Base-by-base conservation (phyloP, 2,329 filamentous ascomycete species). In the Fusarium heterosporum region DNA sequence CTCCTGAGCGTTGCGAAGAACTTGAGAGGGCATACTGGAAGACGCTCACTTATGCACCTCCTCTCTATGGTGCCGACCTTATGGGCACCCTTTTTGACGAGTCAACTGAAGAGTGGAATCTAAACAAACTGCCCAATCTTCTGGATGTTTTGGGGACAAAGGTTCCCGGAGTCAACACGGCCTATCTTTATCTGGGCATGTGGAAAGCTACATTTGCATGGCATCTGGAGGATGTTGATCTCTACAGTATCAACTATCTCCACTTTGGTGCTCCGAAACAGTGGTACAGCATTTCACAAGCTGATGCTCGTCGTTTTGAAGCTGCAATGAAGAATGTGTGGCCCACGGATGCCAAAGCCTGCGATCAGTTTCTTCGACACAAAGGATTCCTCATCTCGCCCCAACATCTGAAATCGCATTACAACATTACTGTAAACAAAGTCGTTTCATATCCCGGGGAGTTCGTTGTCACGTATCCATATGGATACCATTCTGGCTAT, bases 161-260 rank as follows among this genome's bases (percentile, higher is more conserved):
- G 72, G 93, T 99, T 10, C 96, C 96, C 4, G 96, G 96, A 69
- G 96, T 99, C 75, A 99, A 99, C 75, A 99, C 95, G 3, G 95
- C 96, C 3, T 99, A 99, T 75, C 87, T 99, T 3, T 99, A 99
- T 75, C 85, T 99, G 61, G 96, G 96, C 41, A 99, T 99, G 96
- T 99, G 96, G 96, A 98, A 98, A 79, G 95, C 96, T 13, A 98
- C 96, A 0, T 99, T 99, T 77, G 96, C 96, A 10, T 99, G 96
- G 96, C 96, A 99, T 85, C 82, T 99, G 52, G 96, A 99, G 77
- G 96, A 99, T 76, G 95, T 99, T 40, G 96, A 99, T 81, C 87
- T 99, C 6, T 99, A 99, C 87, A 98, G 94, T 77, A 99, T 99
- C 85, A 99, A 99, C 81, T 99, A 97, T 78, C 93, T 99, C 61